Evolutionary conservation across 352 stramenopile genomes (phyloP), one percentile per base, ranked within the genome.

Genomic region (Phytopythium helicoides): DNA sequence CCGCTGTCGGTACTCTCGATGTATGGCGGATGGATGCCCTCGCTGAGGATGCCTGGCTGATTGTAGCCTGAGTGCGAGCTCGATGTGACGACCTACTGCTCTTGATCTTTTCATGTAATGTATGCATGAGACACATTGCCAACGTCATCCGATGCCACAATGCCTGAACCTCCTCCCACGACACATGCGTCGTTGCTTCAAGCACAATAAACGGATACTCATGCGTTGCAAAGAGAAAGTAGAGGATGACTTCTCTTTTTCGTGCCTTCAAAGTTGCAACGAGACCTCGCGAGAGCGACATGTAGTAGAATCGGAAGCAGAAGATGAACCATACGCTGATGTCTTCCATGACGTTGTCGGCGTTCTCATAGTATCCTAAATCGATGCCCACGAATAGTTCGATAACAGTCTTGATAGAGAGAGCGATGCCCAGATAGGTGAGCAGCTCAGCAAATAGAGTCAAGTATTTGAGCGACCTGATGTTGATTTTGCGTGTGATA

Each of bases 191-290:
- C 16, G 39, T 6, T 35, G 28, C 28, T 8, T 68, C 40, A 10
- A 73, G 41, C 34, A 69, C 11, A 14, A 64, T 62, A 53, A 74
- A 78, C 14, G 56, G 51, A 33, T 72, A 70, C 52, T 77, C 57
- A 50, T 71, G 62, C 46, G 62, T 59, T 21, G 55, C 45, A 37
- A 78, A 74, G 16, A 74, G 46, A 21, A 72, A 16, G 47, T 78
- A 58, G 28, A 55, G 62, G 21, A 59, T 37, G 8, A 74, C 10
- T 39, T 74, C 68, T 36, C 49, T 41, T 36, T 53, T 62, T 42
- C 66, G 54, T 15, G 68, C 51, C 16, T 50, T 40, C 1, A 48
- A 11, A 3, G 41, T 48, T 16, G 45, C 34, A n/a, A 41, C 23
- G 26, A 64, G 21, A 1, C 60, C 56, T 7, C 53, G 23, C 8